A percentile compares a stretch with the other conserved stretches of the same genome.
phyloP scores from a whole-genome alignment of 805 yeast genomes.

The Zygosaccharomyces lentus region DNA sequence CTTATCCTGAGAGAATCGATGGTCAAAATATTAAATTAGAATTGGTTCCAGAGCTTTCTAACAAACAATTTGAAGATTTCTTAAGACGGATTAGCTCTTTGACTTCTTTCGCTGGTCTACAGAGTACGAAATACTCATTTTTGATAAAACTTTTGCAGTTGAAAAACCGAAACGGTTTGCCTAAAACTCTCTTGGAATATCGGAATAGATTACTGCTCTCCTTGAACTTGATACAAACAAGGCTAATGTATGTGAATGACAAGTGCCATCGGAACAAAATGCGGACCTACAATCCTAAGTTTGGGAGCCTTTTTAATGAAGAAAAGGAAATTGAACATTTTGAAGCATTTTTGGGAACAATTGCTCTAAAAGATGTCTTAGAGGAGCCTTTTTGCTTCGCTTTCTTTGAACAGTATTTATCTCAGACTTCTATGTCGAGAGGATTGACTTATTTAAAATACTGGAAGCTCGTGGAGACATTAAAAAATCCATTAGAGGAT shows the following conservation, averaged over 20 bases:
- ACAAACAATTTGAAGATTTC: slow-evolving; percentile 29
- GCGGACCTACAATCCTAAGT: not conserved
- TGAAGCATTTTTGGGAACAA: slow-evolving; percentile 14
- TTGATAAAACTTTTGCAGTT: slow-evolving; percentile 19
- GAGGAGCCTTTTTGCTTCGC: slow-evolving; percentile 16
- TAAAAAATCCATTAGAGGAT: slow-evolving; percentile 66
- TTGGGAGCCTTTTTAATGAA: slow-evolving; percentile 9
- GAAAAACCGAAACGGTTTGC: not conserved
- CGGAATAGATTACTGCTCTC: slow-evolving; percentile 23
- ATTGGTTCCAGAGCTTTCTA: slow-evolving; percentile 14
- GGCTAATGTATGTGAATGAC: slow-evolving; percentile 14
- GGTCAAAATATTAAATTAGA: slow-evolving; percentile 8
- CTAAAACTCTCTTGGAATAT: slow-evolving; percentile 8
- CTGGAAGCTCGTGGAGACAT: slow-evolving; percentile 62
- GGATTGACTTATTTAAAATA: slow-evolving; percentile 45
- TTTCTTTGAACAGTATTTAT: slow-evolving; percentile 18
- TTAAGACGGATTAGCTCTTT: slow-evolving; percentile 24
- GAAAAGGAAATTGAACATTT: slow-evolving; percentile 15
- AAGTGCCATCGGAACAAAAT: not conserved
- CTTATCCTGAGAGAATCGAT: slow-evolving; percentile 9
- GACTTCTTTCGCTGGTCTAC: slow-evolving; percentile 15
- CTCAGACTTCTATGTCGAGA: slow-evolving; percentile 2
- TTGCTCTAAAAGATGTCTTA: slow-evolving; percentile 21
- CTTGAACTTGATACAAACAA: slow-evolving; percentile 26
- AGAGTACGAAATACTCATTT: slow-evolving; percentile 18